A percentile compares a stretch with the other conserved stretches of the same genome.
Evolutionary conservation across 345 rosid species (phyloP).

Genomic region (Nephelium lappaceum): DNA sequence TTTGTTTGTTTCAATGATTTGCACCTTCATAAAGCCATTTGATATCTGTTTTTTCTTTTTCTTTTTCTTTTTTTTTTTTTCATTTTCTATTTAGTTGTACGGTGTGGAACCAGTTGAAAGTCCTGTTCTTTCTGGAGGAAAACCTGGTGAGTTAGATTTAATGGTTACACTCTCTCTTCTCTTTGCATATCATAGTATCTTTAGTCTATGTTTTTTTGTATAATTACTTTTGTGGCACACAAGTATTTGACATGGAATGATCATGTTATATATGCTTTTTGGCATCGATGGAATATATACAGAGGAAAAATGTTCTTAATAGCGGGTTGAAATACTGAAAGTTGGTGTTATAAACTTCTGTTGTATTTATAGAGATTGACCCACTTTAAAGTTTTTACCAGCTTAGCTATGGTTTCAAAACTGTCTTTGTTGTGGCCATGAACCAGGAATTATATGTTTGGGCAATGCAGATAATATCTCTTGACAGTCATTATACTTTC

Average conservation of each 20-base stretch:
- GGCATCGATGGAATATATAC: background rate
- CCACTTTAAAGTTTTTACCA: background rate
- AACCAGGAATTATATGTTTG: background rate
- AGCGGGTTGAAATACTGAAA: background rate
- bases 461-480: background rate
- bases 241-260: background rate
- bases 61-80: no score
- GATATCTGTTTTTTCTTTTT: no score
- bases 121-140: constrained; percentile 77
- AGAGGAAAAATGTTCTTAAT: background rate
- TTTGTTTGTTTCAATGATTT: background rate
- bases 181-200: background rate
- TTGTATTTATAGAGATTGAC: background rate
- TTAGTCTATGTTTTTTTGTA: background rate
- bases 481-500: background rate
- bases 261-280: background rate
- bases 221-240: background rate
- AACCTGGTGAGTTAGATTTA: constrained; percentile 64
- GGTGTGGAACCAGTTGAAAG: constrained; percentile 93
- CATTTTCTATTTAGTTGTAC: constrained; percentile 48
- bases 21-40: background rate
- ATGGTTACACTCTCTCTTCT: background rate
- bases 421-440: background rate
- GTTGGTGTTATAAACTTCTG: background rate
- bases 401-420: background rate